Evolutionary conservation across 768 basidiomycete species (phyloP).

Genomic region (Russula sp.): DNA sequence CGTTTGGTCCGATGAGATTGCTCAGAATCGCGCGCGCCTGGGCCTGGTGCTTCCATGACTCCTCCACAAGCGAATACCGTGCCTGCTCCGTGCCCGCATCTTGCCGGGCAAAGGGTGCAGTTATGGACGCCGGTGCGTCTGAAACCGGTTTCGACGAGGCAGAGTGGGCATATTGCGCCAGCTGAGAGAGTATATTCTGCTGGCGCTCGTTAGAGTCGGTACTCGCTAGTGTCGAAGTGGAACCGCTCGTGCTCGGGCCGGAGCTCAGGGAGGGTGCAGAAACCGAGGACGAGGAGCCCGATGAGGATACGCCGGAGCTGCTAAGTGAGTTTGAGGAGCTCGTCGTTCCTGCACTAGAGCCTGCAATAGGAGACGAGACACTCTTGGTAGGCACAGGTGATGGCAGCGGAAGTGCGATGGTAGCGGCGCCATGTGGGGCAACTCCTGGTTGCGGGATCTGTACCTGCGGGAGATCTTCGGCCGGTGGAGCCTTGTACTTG

Average conservation of each 20-base stretch:
- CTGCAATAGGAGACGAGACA: conserved; percentile 68
- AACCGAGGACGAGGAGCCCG: conserved; percentile 43
- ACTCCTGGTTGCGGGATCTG: conserved; percentile 25
- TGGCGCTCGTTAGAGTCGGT: conserved; percentile 52
- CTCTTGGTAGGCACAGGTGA: conserved; percentile 52
- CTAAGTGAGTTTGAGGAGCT: conserved; percentile 33
- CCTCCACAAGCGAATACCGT: conserved; percentile 62
- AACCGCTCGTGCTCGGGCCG: conserved; percentile 45
- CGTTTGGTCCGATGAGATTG: conserved; percentile 81
- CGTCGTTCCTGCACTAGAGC: conserved; percentile 32
- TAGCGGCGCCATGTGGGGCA: conserved; percentile 37
- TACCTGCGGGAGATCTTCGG: conserved; percentile 30
- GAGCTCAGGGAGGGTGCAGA: conserved; percentile 37
- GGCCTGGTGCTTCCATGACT: conserved; percentile 81
- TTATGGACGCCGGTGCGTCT: conserved; percentile 36
- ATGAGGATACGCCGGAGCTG: conserved; percentile 38
- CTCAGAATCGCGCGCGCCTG: conserved; percentile 81
- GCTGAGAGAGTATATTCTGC: conserved; percentile 46
- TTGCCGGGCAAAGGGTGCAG: conserved; percentile 46
- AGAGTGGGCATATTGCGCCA: conserved; percentile 38
- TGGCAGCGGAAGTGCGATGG: conserved; percentile 51
- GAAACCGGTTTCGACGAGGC: conserved; percentile 19
- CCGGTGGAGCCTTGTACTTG: conserved; percentile 67
- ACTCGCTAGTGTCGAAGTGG: conserved; percentile 51
- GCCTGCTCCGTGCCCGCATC: conserved; percentile 42